Conservation (phyloP, 306 rosid genomes). For the Trichosanthes cucumerina region DNA sequence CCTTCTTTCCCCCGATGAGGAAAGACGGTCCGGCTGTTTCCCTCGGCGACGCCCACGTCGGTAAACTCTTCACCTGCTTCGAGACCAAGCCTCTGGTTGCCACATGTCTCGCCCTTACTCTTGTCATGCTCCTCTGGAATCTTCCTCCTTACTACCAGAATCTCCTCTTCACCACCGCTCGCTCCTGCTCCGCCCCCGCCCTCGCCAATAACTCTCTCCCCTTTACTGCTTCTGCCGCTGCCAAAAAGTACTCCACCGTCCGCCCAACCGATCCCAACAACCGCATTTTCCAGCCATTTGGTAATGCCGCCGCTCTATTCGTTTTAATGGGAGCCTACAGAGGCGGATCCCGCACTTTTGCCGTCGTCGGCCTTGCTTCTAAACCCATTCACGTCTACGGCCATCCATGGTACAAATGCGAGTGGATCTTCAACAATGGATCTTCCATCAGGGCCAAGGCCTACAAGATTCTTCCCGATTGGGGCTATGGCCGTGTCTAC, state of each 20-base stretch:
- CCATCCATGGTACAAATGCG: conserved; percentile 28
- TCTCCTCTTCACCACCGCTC: conserved; percentile 22
- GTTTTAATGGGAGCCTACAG: conserved; percentile 30
- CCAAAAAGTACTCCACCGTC: conserved; percentile 9
- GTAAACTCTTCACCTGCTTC: conserved; percentile 13
- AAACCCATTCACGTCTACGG: conserved; percentile 34
- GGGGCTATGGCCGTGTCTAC: conserved; percentile 40
- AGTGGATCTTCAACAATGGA: conserved; percentile 28
- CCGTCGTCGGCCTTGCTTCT: conserved; percentile 28
- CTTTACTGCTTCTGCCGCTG: background rate
- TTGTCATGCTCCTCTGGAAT: conserved; percentile 25
- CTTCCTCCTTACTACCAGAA: conserved; percentile 32
- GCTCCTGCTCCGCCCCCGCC: conserved; percentile 10
- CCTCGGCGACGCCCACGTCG: conserved; percentile 6
- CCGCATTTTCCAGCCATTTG: conserved; percentile 20
- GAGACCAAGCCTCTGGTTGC: conserved; percentile 19
- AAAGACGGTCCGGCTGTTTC: conserved; percentile 12
- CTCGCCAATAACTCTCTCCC: background rate
- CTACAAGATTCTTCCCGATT: conserved; percentile 29
- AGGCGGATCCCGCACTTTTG: conserved; percentile 26
- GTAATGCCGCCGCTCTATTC: conserved; percentile 28
- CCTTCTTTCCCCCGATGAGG: conserved; percentile 6
- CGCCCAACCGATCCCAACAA: conserved; percentile 12
- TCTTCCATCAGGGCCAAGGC: conserved; percentile 22
- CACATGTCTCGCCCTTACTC: conserved; percentile 23